phyloP scores from a whole-genome alignment of 257 asterid genomes.

The Lantana camara region DNA sequence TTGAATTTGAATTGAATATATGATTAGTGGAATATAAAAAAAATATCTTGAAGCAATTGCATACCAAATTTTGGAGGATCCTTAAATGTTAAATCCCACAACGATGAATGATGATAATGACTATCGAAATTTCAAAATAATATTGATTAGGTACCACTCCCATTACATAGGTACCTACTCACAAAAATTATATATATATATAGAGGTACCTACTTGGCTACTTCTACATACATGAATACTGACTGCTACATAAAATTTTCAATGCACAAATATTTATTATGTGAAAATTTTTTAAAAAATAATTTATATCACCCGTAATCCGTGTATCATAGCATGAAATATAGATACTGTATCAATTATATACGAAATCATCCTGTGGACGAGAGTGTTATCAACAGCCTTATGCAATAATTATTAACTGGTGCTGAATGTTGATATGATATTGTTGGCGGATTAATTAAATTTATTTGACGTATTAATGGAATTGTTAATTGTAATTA shows the following conservation, averaged over 20 bases:
- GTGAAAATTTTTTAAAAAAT: no score
- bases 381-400: neutral
- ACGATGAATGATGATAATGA: constrained; percentile 21
- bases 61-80: constrained; percentile 14
- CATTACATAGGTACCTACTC: neutral
- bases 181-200: neutral
- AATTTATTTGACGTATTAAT: neutral
- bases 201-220: neutral
- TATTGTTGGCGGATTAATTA: neutral
- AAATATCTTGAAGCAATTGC: neutral
- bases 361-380: neutral
- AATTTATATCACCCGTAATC: no score
- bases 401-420: neutral
- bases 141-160: neutral
- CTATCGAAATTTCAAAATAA: neutral
- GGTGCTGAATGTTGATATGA: neutral
- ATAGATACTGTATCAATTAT: no score
- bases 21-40: no score
- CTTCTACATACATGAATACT: no score
- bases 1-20: no score
- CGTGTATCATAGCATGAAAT: no score
- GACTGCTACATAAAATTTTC: neutral
- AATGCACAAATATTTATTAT: no score
- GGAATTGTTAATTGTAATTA: neutral
- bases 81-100: constrained; percentile 37